These are phyloP conservation scores for Sporothrix pseudoabietina DNA, from an alignment of 2,329 filamentous ascomycete species.

Conservation along the genomic window DNA sequence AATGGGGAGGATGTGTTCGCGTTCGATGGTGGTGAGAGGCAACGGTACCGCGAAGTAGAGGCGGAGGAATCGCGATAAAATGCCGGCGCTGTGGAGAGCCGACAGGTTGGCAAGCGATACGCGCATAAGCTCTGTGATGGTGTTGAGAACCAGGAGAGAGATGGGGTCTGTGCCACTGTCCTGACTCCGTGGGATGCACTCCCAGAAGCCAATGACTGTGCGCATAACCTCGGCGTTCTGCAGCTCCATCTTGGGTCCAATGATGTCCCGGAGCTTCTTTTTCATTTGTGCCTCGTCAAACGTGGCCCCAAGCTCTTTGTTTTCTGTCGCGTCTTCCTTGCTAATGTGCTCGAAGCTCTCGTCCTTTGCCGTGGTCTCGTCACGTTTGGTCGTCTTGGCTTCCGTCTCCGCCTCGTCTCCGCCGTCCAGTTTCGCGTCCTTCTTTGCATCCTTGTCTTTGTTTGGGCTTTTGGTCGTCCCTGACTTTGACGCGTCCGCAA, in stretches of 20 bases:
- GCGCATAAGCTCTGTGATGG: constrained; percentile 59
- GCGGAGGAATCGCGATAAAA: constrained; percentile 66
- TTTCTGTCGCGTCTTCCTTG: constrained; percentile 2
- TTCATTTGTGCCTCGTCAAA: constrained; percentile 38
- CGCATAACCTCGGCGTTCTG: constrained; percentile 65
- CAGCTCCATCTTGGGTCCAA: constrained; percentile 56
- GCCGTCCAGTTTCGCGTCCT: background rate
- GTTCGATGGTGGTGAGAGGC: constrained; percentile 58
- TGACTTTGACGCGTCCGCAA: background rate
- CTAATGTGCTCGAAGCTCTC: constrained; percentile 17
- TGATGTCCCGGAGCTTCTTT: constrained; percentile 50
- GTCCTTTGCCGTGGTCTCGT: background rate
- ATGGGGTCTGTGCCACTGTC: constrained; percentile 47
- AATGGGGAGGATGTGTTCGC: constrained; percentile 62
- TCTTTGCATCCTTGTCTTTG: background rate
- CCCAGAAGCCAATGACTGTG: constrained; percentile 65
- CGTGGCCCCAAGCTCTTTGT: constrained; percentile 22
- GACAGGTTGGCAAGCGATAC: constrained; percentile 70
- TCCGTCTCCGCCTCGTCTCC: background rate
- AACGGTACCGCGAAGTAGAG: constrained; percentile 60
- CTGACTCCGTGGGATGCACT: constrained; percentile 56
- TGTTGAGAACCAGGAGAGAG: constrained; percentile 66
- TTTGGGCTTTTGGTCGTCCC: background rate
- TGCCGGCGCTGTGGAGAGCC: constrained; percentile 70
- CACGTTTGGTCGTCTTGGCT: background rate